Percentiles rank a stretch among this genome's conserved stretches.
Conservation (phyloP, 257 asterid species). For the Plantago major region DNA sequence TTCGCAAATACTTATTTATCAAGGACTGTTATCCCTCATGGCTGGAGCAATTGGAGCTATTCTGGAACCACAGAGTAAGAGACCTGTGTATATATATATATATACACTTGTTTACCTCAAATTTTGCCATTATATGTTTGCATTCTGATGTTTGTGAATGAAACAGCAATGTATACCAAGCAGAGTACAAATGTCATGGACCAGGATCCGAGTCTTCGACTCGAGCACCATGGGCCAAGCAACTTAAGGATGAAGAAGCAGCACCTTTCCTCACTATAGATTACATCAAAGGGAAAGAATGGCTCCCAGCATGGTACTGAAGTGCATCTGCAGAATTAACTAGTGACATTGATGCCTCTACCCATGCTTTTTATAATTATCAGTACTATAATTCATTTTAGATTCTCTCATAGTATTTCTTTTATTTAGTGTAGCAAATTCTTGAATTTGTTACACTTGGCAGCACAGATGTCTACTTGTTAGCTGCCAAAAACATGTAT, state of each 20-base stretch:
- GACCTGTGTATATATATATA: too few species aligned
- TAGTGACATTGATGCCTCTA: constrained; percentile 3
- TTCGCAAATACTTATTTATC: constrained; percentile 74
- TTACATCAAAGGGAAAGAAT: constrained; percentile 62
- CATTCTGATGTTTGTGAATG: constrained; percentile 1
- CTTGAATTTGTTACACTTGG: too few species aligned
- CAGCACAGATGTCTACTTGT: too few species aligned
- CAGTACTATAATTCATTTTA: not conserved
- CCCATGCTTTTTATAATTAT: not conserved
- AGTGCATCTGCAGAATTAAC: constrained; percentile 10
- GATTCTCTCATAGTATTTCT: too few species aligned
- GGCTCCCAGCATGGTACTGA: constrained; percentile 68
- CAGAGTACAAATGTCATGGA: constrained; percentile 65
- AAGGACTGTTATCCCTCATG: constrained; percentile 47
- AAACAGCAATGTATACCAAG: constrained; percentile 56
- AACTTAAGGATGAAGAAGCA: constrained; percentile 53
- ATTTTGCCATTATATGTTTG: not conserved
- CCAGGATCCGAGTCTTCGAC: constrained; percentile 53
- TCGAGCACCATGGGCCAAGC: constrained; percentile 70
- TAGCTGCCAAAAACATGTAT: too few species aligned
- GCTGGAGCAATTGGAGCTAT: constrained; percentile 69
- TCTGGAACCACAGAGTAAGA: constrained; percentile 50
- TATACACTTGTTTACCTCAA: not conserved
- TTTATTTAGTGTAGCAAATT: too few species aligned
- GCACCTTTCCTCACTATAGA: constrained; percentile 39